A percentile compares a stretch with the other conserved stretches of the same genome.
These are phyloP conservation scores for Pinus albicaulis DNA, from an alignment of 75 land plant genomes.

Conservation along the genomic window DNA sequence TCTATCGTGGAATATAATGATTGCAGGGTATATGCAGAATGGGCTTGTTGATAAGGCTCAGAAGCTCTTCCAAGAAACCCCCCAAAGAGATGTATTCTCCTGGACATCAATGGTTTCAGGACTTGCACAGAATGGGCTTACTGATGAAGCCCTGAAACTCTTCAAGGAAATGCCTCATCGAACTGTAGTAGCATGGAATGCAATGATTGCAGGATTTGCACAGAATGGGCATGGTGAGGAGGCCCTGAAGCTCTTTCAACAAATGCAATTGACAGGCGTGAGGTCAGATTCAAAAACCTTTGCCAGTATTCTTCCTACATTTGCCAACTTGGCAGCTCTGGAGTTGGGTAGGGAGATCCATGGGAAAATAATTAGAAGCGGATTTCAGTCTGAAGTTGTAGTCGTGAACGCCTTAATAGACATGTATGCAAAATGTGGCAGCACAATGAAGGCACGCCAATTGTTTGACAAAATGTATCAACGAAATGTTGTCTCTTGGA, in stretches of 20 bases:
- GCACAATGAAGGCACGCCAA: background rate
- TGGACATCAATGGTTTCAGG: constrained; percentile 6
- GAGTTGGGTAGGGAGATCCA: background rate
- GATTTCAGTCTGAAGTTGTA: background rate
- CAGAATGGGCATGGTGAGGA: background rate
- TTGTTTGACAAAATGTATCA: background rate
- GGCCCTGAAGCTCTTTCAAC: background rate
- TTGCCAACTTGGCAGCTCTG: background rate
- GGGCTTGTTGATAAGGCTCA: background rate
- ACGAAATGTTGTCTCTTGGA: constrained; percentile 3
- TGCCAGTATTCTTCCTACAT: background rate
- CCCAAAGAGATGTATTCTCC: constrained; percentile 2
- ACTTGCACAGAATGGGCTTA: background rate
- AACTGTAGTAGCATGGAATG: background rate
- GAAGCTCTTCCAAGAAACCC: background rate
- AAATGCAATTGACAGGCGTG: background rate
- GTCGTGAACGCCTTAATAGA: background rate
- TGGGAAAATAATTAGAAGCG: background rate
- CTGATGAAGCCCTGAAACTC: background rate
- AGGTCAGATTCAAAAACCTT: background rate
- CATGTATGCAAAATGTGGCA: constrained; percentile 7
- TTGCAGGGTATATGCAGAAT: constrained; percentile 4
- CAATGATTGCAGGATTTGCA: constrained; percentile 7
- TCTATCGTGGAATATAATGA: constrained; percentile 7
- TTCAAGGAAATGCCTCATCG: background rate